These are phyloP conservation scores for Cyberlindnera galapagoensis DNA, from an alignment of 805 yeast genomes.

Conservation along the genomic window DNA sequence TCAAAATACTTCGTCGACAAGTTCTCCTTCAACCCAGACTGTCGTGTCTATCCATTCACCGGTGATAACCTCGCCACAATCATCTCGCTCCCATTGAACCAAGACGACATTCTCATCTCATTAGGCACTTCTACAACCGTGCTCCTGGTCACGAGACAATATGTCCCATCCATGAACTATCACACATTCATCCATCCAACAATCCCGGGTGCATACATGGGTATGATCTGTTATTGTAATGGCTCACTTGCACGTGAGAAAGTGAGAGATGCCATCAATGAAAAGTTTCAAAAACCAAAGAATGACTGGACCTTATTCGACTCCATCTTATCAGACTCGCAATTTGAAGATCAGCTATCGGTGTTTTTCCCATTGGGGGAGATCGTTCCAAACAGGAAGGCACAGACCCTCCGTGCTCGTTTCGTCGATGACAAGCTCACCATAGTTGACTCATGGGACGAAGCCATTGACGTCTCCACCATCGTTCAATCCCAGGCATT, in stretches of 20 bases:
- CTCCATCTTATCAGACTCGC: slow-evolving; percentile 36
- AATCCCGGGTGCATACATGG: slow-evolving; percentile 72
- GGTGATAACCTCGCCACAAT: slow-evolving; percentile 92
- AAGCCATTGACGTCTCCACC: slow-evolving; percentile 61
- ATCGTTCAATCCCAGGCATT: slow-evolving; percentile 86
- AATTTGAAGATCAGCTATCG: slow-evolving; percentile 48
- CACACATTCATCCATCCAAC: slow-evolving; percentile 88
- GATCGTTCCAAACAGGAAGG: slow-evolving; percentile 74
- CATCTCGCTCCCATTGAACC: slow-evolving; percentile 67
- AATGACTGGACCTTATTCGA: slow-evolving; percentile 59
- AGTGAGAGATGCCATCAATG: slow-evolving; percentile 57
- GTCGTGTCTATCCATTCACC: slow-evolving; percentile 69
- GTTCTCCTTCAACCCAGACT: slow-evolving; percentile 54
- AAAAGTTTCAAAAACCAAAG: slow-evolving; percentile 27
- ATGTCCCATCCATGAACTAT: slow-evolving; percentile 72
- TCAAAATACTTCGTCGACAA: slow-evolving; percentile 54
- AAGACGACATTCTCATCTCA: slow-evolving; percentile 73
- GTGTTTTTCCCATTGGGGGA: slow-evolving; percentile 87
- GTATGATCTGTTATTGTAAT: slow-evolving; percentile 91
- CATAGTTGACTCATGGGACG: slow-evolving; percentile 36
- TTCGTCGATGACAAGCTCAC: slow-evolving; percentile 27
- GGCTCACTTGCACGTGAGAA: slow-evolving; percentile 84
- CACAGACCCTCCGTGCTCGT: slow-evolving; percentile 51
- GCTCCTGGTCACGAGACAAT: slow-evolving; percentile 70
- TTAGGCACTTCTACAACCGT: slow-evolving; percentile 93